Evolutionary conservation across 2,329 filamentous ascomycete genomes (phyloP).

Genomic region (Hypocreales sp.): DNA sequence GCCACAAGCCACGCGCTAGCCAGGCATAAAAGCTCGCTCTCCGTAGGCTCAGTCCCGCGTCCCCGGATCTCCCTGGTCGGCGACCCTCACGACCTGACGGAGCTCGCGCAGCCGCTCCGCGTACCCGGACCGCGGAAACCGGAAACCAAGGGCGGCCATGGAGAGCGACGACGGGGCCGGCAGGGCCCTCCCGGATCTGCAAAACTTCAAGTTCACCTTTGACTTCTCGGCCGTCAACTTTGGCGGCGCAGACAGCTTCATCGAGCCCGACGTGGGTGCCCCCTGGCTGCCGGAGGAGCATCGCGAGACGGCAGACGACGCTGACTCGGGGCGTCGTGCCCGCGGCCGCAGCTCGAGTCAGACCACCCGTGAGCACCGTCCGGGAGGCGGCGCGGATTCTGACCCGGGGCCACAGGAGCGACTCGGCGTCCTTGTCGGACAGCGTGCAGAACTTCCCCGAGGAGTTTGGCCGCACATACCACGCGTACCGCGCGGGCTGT

Average conservation of each 20-base stretch:
- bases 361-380: too few relatives aligned
- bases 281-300: background rate
- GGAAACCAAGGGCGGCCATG: background rate
- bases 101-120: background rate
- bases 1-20: too few relatives aligned
- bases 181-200: background rate
- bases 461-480: conserved; percentile 29
- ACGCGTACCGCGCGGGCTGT: conserved; percentile 31
- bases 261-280: conserved; percentile 17
- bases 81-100: too few relatives aligned
- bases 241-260: conserved; percentile 11
- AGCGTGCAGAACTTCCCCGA: conserved; percentile 24
- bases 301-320: too few relatives aligned
- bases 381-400: background rate
- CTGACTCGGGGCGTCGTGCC: too few relatives aligned
- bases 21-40: too few relatives aligned
- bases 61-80: too few relatives aligned
- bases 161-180: background rate
- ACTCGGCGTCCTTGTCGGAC: conserved; percentile 19
- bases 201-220: conserved; percentile 18
- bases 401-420: background rate
- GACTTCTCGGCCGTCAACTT: background rate
- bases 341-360: background rate
- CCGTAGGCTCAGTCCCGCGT: too few relatives aligned
- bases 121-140: background rate